Evolutionary conservation across 2,329 filamentous ascomycete genomes (phyloP).

Genomic region (Aspergillus pseudoviridinutans): DNA sequence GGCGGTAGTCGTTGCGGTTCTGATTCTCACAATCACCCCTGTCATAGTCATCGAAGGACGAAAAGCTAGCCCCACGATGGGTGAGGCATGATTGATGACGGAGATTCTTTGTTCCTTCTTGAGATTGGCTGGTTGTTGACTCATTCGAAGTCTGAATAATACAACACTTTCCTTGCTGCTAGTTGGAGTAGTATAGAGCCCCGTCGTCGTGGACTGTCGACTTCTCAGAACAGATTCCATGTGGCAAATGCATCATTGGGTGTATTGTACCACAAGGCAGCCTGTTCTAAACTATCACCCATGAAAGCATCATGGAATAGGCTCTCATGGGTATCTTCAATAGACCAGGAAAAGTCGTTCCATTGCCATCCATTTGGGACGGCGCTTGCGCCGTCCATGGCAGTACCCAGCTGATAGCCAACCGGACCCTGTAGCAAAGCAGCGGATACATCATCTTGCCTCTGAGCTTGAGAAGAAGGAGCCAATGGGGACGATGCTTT

Average conservation of each 20-base stretch:
- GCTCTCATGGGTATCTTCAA: constrained; percentile 5
- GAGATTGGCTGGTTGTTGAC: not conserved
- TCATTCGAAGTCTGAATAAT: not conserved
- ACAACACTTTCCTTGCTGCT: not conserved
- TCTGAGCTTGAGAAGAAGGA: not conserved
- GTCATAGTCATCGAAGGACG: constrained; percentile 16
- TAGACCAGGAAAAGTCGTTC: constrained; percentile 6
- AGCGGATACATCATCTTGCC: not conserved
- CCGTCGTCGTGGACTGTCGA: not conserved
- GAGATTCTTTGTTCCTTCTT: not conserved
- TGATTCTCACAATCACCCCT: constrained; percentile 26
- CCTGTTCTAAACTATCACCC: not conserved
- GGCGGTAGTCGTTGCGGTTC: constrained; percentile 23
- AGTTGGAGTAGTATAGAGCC: too few relatives aligned
- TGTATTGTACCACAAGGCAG: not conserved
- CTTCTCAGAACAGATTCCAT: not conserved
- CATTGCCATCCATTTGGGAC: not conserved
- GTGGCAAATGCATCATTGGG: not conserved
- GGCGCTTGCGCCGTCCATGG: not conserved
- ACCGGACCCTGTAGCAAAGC: not conserved
- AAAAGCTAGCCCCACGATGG: not conserved
- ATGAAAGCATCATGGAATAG: not conserved
- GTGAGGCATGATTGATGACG: not conserved
- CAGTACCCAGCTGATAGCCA: not conserved
- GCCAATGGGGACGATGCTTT: not conserved